A percentile compares a stretch with the other conserved stretches of the same genome.
Conservation (phyloP, 495 filamentous ascomycete genomes). For the Pyrenopolyporus hunteri region DNA sequence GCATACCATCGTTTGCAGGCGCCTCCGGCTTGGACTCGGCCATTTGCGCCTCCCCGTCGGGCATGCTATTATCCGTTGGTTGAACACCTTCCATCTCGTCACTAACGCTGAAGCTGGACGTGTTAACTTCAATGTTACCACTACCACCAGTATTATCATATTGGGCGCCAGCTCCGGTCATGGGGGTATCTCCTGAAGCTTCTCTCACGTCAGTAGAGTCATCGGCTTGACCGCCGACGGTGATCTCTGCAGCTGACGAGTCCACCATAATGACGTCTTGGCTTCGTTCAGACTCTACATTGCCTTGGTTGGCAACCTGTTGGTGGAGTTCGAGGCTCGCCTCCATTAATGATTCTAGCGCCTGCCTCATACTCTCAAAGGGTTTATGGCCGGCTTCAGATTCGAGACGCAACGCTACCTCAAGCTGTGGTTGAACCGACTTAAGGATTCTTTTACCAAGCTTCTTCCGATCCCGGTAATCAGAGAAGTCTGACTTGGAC, state of each 20-base stretch:
- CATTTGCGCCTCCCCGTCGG: conserved; percentile 21
- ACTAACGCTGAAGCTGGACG: conserved; percentile 40
- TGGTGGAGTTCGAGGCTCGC: conserved; percentile 54
- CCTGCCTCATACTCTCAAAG: conserved; percentile 70
- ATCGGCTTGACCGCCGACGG: conserved; percentile 45
- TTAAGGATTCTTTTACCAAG: conserved; percentile 85
- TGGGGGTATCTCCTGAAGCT: conserved; percentile 29
- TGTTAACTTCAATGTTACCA: conserved; percentile 52
- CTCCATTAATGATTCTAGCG: conserved; percentile 76
- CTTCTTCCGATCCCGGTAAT: conserved; percentile 57
- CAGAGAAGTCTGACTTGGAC: conserved; percentile 46
- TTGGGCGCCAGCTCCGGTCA: conserved; percentile 36
- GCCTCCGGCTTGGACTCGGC: conserved; percentile 24
- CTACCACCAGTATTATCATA: conserved; percentile 32
- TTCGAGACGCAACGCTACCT: conserved; percentile 79
- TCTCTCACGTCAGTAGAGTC: conserved; percentile 33
- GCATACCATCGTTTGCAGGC: conserved; percentile 39
- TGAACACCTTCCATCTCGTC: conserved; percentile 45
- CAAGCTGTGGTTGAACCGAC: conserved; percentile 74
- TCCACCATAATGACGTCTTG: conserved; percentile 56
- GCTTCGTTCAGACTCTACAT: conserved; percentile 38
- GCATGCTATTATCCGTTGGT: conserved; percentile 29
- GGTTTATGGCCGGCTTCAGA: conserved; percentile 73
- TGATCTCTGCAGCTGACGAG: conserved; percentile 52
- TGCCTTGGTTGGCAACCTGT: conserved; percentile 36